Base-by-base conservation (phyloP, 768 basidiomycete species). In the Clitopilus passeckerianus region DNA sequence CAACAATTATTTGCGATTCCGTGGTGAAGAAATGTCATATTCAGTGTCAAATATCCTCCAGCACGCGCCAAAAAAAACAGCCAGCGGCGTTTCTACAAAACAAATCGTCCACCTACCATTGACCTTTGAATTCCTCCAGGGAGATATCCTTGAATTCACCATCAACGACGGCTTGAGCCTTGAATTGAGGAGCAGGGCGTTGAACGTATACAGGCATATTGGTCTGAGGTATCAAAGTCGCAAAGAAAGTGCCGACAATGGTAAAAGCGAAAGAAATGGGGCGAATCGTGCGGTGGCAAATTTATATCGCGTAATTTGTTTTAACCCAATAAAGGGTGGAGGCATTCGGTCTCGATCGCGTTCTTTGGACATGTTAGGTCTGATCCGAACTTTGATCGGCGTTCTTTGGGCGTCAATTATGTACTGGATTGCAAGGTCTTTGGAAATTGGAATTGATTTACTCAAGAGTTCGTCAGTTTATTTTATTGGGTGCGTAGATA, bases 171-270 rank as follows among this genome's bases (percentile, higher is more conserved):
- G 87, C 85, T 37, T 86, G 80, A 54, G 86, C 85, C 59, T 77
- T 85, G 78, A 93, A 93, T n/a, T 76, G 68, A 56, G 94, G 94
- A 53, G 94, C 93, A 56, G 92, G 89, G 64, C 85, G 88, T 78
- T 95, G 93, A 66, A 96, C 82, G 53, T 82, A 76, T 62, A 83
- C 86, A 66, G 79, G 76, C 83, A 84, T 84, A 44, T 53, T 67
- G 54, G 53, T 16, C 27, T 55, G 23, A 27, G 33, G 34, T 30
- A 30, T 18, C 33, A 52, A 23, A 16, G 57, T 16, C 57, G 58
- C 35, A 22, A 56, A 27, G 56, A 61, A 58, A 57, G 62, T 41
- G 30, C 33, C 34, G 53, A 24, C n/a, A 27, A 33, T 18, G 22
- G 15, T 53, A n/a, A 50, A 50, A 23, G 46, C 22, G 46, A 50